Conservation (phyloP, 1,139 yeast genomes). For the Geotrichum histeridarum region DNA sequence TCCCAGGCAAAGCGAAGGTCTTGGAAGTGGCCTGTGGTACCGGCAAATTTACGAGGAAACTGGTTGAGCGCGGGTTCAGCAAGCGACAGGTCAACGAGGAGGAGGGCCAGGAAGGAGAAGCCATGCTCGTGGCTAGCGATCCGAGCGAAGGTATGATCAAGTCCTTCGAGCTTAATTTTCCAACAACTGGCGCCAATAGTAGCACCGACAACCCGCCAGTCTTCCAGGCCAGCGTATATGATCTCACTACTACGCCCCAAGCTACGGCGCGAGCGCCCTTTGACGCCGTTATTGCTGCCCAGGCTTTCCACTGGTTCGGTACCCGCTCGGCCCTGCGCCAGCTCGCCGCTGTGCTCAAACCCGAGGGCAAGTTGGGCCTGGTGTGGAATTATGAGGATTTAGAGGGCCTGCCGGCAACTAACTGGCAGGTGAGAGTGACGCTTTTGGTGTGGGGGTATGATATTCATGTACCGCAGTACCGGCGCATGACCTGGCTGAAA, state of each 20-base stretch:
- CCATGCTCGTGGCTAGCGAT: slow-evolving; percentile 47
- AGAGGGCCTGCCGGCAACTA: slow-evolving; percentile 25
- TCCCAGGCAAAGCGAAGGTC: slow-evolving; percentile 32
- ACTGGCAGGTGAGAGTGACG: slow-evolving; percentile 37
- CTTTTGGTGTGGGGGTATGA: slow-evolving; percentile 36
- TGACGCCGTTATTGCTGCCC: slow-evolving; percentile 57
- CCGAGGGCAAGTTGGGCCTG: slow-evolving; percentile 48
- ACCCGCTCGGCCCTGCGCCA: slow-evolving; percentile 49
- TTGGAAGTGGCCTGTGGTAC: slow-evolving; percentile 63
- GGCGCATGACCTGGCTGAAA: slow-evolving; percentile 48
- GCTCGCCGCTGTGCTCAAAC: slow-evolving; percentile 50
- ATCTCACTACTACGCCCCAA: neutral
- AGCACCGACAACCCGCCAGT: slow-evolving; percentile 40
- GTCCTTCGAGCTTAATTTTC: slow-evolving; percentile 47
- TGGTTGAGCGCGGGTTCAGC: slow-evolving; percentile 31
- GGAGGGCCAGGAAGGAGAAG: slow-evolving; percentile 4
- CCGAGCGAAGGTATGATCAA: slow-evolving; percentile 59
- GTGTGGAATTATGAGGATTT: slow-evolving; percentile 59
- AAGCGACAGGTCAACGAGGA: too few species aligned
- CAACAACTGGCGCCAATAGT: too few species aligned
- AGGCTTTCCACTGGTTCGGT: slow-evolving; percentile 68
- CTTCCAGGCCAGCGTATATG: slow-evolving; percentile 8
- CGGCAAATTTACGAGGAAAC: slow-evolving; percentile 55
- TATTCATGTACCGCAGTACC: slow-evolving; percentile 53
- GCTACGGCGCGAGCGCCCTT: slow-evolving; percentile 28